phyloP scores from a whole-genome alignment of 495 filamentous ascomycete species.

The Penicillium coprophilum region DNA sequence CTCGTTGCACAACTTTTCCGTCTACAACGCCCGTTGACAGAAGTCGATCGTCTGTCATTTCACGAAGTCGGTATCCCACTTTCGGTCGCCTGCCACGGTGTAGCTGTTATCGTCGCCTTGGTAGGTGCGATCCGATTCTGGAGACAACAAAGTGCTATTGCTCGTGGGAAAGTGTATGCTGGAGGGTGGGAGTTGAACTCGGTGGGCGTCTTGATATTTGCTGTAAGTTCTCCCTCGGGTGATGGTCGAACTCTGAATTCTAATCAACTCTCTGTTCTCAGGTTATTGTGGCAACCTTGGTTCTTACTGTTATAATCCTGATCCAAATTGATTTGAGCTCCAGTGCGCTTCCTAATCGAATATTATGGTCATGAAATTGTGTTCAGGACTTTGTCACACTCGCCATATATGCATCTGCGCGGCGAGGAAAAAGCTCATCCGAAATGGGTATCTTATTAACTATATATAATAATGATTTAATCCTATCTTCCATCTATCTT shows the following conservation, averaged over 20 bases:
- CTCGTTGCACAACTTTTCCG: slow-evolving; percentile 68
- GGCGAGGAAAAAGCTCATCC: neutral
- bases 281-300: slow-evolving; percentile 31
- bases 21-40: slow-evolving; percentile 53
- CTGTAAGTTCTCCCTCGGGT: slow-evolving; percentile 42
- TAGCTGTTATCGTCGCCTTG: slow-evolving; percentile 55
- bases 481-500: neutral
- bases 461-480: neutral
- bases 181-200: slow-evolving; percentile 69
- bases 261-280: slow-evolving; percentile 5
- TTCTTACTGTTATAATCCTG: slow-evolving; percentile 33
- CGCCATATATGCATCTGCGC: neutral
- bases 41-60: slow-evolving; percentile 50
- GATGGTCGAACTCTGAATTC: neutral
- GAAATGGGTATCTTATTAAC: neutral
- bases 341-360: slow-evolving; percentile 6
- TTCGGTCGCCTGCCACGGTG: slow-evolving; percentile 54
- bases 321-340: slow-evolving; percentile 23
- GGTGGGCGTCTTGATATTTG: slow-evolving; percentile 49
- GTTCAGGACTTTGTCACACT: neutral
- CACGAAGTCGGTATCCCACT: slow-evolving; percentile 65
- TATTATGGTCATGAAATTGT: slow-evolving; percentile 2
- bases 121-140: slow-evolving; percentile 67
- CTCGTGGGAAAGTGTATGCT: slow-evolving; percentile 60
- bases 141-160: slow-evolving; percentile 66